A percentile compares a stretch with the other conserved stretches of the same genome.
Evolutionary conservation across 2,329 filamentous ascomycete genomes (phyloP).

Genomic region (Hyphodiscus sp.): DNA sequence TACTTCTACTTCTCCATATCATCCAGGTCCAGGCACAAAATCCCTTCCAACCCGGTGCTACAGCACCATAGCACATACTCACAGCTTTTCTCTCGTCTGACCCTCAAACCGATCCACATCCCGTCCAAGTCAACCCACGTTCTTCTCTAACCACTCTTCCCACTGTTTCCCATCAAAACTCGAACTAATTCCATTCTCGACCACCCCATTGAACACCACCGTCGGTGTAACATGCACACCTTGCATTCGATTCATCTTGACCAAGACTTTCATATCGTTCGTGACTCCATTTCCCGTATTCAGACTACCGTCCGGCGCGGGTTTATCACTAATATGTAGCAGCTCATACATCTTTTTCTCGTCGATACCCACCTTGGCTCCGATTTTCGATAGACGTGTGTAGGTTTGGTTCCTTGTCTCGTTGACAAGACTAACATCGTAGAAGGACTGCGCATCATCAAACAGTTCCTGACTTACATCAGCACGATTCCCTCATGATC

Average conservation of each 20-base stretch:
- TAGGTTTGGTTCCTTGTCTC: conserved; percentile 85
- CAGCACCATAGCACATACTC: neutral
- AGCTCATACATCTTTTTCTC: conserved; percentile 63
- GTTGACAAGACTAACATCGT: conserved; percentile 77
- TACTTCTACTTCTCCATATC: neutral
- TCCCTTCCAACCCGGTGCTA: too few species aligned
- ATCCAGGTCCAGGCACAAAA: neutral
- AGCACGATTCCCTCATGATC: too few species aligned
- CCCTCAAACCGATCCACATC: neutral
- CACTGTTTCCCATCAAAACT: conserved; percentile 76
- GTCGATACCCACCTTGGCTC: conserved; percentile 57
- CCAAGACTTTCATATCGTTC: conserved; percentile 74
- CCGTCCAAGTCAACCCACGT: conserved; percentile 20
- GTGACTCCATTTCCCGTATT: conserved; percentile 81
- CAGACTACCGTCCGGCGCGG: conserved; percentile 57
- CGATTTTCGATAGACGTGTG: conserved; percentile 68
- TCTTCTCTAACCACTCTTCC: conserved; percentile 48
- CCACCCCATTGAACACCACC: conserved; percentile 79
- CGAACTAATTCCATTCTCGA: conserved; percentile 72
- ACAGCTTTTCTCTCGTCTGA: neutral
- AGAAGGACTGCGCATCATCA: conserved; percentile 66
- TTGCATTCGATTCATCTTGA: conserved; percentile 72
- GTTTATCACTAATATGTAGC: conserved; percentile 62
- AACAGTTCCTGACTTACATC: conserved; percentile 35
- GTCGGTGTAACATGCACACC: conserved; percentile 90